Evolutionary conservation across 768 basidiomycete species (phyloP).

Genomic region (Cystobasidium ongulense): DNA sequence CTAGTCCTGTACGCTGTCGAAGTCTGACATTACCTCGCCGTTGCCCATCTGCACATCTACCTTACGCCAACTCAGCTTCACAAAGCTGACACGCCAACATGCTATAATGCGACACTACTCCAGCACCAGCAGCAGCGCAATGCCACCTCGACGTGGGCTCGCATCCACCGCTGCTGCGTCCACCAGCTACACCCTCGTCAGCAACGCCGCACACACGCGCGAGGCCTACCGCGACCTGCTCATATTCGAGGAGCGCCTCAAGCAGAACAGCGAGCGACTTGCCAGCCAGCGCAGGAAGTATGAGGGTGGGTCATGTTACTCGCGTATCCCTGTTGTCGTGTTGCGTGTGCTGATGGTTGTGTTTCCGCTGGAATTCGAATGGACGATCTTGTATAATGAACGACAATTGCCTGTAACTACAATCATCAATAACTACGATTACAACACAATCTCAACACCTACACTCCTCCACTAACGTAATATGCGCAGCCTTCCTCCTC

Average conservation of each 20-base stretch:
- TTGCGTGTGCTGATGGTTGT: not conserved
- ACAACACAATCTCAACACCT: not conserved
- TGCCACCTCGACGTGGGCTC: not conserved
- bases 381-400: not conserved
- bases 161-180: not conserved
- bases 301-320: conserved; percentile 39
- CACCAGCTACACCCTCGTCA: not conserved
- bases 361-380: not conserved
- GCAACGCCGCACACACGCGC: conserved; percentile 61
- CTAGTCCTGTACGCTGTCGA: too few species aligned
- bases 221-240: conserved; percentile 80
- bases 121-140: not conserved
- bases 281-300: conserved; percentile 39
- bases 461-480: not conserved
- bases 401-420: not conserved
- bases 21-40: too few species aligned
- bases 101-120: not conserved
- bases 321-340: not conserved
- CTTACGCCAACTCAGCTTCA: too few species aligned
- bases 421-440: not conserved
- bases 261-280: conserved; percentile 66
- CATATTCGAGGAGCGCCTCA: conserved; percentile 91
- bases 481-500: conserved; percentile 35
- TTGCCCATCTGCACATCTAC: too few species aligned
- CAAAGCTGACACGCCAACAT: too few species aligned